A percentile compares a stretch with the other conserved stretches of the same genome.
Evolutionary conservation across 208 protist species (phyloP).

Genomic region (Trypanosoma cruzi): DNA sequence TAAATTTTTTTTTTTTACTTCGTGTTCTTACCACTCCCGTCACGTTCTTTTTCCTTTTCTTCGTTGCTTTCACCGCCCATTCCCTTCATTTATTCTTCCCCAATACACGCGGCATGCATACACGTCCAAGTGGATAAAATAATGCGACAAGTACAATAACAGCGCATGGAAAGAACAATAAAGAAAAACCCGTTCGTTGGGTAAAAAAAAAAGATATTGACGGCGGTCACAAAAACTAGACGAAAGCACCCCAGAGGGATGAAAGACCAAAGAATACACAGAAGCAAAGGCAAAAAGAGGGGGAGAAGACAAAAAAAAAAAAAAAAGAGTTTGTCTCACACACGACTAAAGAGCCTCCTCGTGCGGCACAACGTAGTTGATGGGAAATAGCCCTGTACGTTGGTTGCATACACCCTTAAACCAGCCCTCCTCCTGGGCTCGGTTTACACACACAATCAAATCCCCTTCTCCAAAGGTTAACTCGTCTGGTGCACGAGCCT

Average conservation of each 20-base stretch:
- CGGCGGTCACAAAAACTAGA: neutral
- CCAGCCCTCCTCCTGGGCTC: constrained; percentile 88
- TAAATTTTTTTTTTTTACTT: neutral
- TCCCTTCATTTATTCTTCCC: constrained; percentile 2
- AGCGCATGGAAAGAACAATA: too few species aligned
- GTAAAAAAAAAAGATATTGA: too few species aligned
- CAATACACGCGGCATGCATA: neutral
- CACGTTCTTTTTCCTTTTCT: neutral
- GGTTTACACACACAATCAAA: constrained; percentile 76
- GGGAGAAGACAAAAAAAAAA: neutral
- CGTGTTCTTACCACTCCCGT: too few species aligned
- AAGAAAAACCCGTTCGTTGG: too few species aligned
- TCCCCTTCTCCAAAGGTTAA: constrained; percentile 80
- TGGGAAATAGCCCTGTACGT: constrained; percentile 86
- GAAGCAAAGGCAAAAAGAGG: neutral
- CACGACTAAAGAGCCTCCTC: constrained; percentile 8
- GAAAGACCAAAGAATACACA: neutral
- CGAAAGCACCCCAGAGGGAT: neutral
- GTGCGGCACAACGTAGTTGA: constrained; percentile 77
- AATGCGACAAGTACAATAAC: too few species aligned
- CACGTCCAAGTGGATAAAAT: too few species aligned
- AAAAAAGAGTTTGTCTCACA: constrained; percentile 18
- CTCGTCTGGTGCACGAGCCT: constrained; percentile 81
- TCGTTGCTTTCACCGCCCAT: neutral
- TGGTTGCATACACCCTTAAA: constrained; percentile 90